A percentile compares a stretch with the other conserved stretches of the same genome.
Conservation (phyloP, 164 flowering plant species). For the Vitis labrusca region DNA sequence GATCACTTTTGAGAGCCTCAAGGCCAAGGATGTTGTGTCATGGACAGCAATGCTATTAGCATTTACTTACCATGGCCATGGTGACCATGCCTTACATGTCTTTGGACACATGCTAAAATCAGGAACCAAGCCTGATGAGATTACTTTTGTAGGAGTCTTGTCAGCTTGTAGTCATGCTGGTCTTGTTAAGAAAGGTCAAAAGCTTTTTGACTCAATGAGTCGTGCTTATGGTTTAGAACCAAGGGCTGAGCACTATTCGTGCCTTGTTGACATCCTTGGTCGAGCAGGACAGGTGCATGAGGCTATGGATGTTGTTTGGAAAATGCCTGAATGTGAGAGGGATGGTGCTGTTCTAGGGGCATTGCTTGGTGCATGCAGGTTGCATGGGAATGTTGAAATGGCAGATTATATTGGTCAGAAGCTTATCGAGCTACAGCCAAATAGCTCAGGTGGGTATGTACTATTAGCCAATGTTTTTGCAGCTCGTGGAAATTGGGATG, state of each 20-base stretch:
- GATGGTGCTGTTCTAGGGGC: conserved; percentile 54
- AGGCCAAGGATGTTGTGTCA: conserved; percentile 47
- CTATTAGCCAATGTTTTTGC: conserved; percentile 54
- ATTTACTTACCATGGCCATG: conserved; percentile 56
- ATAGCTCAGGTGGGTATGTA: conserved; percentile 44
- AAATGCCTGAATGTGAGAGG: conserved; percentile 37
- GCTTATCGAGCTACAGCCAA: conserved; percentile 47
- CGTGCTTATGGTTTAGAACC: conserved; percentile 45
- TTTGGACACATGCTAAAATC: conserved; percentile 51
- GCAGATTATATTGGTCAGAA: conserved; percentile 39
- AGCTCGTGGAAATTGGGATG: conserved; percentile 50
- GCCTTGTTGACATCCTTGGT: conserved; percentile 60
- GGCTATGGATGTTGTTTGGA: conserved; percentile 34
- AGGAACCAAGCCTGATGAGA: conserved; percentile 46
- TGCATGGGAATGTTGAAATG: conserved; percentile 39
- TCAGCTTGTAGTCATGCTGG: conserved; percentile 67
- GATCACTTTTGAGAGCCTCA: conserved; percentile 37
- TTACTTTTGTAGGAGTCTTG: conserved; percentile 59
- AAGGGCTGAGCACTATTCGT: conserved; percentile 51
- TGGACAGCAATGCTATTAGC: conserved; percentile 66
- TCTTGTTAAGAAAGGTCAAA: conserved; percentile 47
- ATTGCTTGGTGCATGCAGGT: conserved; percentile 52
- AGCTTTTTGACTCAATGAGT: conserved; percentile 43
- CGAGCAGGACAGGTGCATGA: conserved; percentile 49
- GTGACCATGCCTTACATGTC: conserved; percentile 32